Evolutionary conservation across 2,329 filamentous ascomycete species (phyloP).

Genomic region (Neoscytalidium dimidiatum): DNA sequence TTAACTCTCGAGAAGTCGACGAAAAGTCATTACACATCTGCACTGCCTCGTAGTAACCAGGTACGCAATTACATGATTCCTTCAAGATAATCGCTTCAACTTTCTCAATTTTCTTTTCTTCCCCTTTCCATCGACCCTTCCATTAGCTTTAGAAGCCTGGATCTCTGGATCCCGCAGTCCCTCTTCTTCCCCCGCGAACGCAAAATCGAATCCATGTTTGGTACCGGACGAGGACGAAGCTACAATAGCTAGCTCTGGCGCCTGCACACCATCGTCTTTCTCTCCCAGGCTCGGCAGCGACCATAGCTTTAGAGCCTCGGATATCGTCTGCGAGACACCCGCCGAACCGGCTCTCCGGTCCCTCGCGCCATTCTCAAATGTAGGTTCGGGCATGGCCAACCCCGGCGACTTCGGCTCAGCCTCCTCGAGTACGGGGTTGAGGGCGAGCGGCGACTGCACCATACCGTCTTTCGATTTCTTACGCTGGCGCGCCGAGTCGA

Average conservation of each 20-base stretch:
- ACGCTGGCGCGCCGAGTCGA: constrained; percentile 31
- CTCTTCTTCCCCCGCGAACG: constrained; percentile 1
- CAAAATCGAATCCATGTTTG: constrained; percentile 16
- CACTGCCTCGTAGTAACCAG: too few relatives aligned
- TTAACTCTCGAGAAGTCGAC: too few relatives aligned
- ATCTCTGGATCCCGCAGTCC: not conserved
- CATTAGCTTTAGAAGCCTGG: not conserved
- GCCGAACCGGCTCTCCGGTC: not conserved
- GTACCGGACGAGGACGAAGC: not conserved
- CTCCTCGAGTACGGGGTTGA: constrained; percentile 19
- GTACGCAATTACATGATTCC: not conserved
- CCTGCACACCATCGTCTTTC: not conserved
- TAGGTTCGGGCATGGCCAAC: not conserved
- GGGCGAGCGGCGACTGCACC: constrained; percentile 24
- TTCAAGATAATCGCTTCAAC: too few relatives aligned
- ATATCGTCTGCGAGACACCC: not conserved
- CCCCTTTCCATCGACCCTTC: not conserved
- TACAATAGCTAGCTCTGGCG: not conserved
- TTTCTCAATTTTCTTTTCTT: not conserved
- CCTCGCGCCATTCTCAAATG: not conserved
- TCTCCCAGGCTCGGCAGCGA: not conserved
- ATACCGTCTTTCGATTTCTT: constrained; percentile 18
- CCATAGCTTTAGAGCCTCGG: constrained; percentile 19
- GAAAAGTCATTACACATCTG: too few relatives aligned
- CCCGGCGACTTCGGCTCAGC: not conserved